phyloP scores from a whole-genome alignment of 306 rosid species.

The Sicyos edulis region DNA sequence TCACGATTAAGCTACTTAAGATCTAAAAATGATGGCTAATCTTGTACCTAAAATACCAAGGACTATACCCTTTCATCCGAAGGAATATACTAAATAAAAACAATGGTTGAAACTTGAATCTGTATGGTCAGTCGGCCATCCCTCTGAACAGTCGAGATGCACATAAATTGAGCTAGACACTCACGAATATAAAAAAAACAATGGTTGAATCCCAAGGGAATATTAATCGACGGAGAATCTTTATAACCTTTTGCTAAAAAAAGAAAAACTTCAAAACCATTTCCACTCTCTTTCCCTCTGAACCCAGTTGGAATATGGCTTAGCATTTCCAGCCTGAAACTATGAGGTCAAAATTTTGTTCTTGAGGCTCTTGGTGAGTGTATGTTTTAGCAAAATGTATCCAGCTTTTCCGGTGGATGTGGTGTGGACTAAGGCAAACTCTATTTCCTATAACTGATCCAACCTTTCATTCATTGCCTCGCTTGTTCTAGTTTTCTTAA shows the following conservation, averaged over 20 bases:
- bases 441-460: not conserved
- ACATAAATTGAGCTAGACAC: too few relatives aligned
- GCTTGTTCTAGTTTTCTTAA: not conserved
- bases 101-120: not conserved
- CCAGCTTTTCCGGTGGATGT: not conserved
- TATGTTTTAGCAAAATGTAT: not conserved
- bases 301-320: too few relatives aligned
- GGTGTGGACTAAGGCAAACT: not conserved
- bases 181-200: too few relatives aligned
- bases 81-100: not conserved
- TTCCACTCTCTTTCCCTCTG: not conserved
- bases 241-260: not conserved
- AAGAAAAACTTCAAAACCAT: not conserved
- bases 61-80: not conserved
- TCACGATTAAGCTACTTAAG: not conserved
- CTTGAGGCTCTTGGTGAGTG: not conserved
- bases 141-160: too few relatives aligned
- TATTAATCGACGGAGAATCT: not conserved
- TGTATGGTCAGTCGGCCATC: too few relatives aligned
- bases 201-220: not conserved
- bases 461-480: not conserved
- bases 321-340: not conserved
- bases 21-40: not conserved
- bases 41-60: not conserved
- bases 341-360: not conserved